Conservation (phyloP, 2,329 filamentous ascomycete genomes). For the Verticillium nubilum region DNA sequence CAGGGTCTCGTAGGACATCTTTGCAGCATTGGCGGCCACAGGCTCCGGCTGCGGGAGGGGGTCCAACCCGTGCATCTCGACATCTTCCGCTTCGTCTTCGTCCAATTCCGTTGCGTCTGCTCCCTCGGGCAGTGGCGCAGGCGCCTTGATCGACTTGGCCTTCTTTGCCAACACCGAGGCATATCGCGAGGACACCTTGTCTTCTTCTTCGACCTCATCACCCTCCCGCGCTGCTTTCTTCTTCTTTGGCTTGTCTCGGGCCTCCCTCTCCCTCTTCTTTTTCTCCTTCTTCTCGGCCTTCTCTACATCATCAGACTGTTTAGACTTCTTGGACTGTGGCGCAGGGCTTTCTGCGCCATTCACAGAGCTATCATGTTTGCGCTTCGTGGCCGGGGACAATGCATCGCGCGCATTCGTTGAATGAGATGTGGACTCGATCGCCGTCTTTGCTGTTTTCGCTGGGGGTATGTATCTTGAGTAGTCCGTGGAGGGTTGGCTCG, state of each 20-base stretch:
- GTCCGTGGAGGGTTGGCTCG: not conserved
- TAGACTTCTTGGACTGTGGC: slow-evolving; percentile 29
- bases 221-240: slow-evolving; percentile 16
- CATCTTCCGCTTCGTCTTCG: slow-evolving; percentile 21
- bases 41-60: slow-evolving; percentile 76
- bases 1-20: slow-evolving; percentile 69
- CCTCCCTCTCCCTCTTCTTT: slow-evolving; percentile 24
- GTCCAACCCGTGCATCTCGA: slow-evolving; percentile 64
- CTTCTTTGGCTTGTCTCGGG: slow-evolving; percentile 15
- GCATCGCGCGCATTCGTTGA: not conserved
- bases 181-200: slow-evolving; percentile 29
- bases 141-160: slow-evolving; percentile 47
- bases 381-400: slow-evolving; percentile 18
- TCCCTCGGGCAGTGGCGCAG: slow-evolving; percentile 32
- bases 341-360: slow-evolving; percentile 18
- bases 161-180: slow-evolving; percentile 50
- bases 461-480: slow-evolving; percentile 12
- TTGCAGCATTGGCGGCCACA: slow-evolving; percentile 48
- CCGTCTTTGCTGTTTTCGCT: slow-evolving; percentile 2
- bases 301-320: slow-evolving; percentile 14
- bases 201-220: slow-evolving; percentile 14
- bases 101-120: slow-evolving; percentile 23
- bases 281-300: slow-evolving; percentile 26
- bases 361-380: slow-evolving; percentile 28
- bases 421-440: not conserved